A percentile compares a stretch with the other conserved stretches of the same genome.
Conservation (phyloP, 108 stramenopile species). For the Discostella stelligeroides region DNA sequence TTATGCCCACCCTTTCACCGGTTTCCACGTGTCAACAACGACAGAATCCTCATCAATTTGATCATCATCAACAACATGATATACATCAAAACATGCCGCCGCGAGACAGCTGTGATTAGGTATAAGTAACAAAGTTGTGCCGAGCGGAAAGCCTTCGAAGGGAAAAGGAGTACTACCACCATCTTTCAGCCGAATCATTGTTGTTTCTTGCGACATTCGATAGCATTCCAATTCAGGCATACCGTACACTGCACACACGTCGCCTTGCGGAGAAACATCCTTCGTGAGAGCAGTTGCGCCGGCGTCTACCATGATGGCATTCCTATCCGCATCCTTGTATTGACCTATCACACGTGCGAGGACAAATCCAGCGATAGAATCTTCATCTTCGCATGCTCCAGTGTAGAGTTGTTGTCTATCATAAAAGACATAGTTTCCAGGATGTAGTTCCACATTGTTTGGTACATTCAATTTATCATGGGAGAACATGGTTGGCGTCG, state of each 20-base stretch:
- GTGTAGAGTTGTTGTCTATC: slow-evolving; percentile 45
- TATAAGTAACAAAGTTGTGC: slow-evolving; percentile 21
- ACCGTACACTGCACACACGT: slow-evolving; percentile 26
- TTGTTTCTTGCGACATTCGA: slow-evolving; percentile 47
- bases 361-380: slow-evolving; percentile 30
- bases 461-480: slow-evolving; percentile 20
- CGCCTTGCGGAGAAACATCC: slow-evolving; percentile 42
- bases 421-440: slow-evolving; percentile 46
- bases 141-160: slow-evolving; percentile 43
- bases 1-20: slow-evolving; percentile 27
- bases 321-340: slow-evolving; percentile 34
- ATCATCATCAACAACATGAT: slow-evolving; percentile 34
- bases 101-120: slow-evolving; percentile 51
- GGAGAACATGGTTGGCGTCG: slow-evolving; percentile 29
- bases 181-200: slow-evolving; percentile 31
- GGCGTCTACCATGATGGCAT: slow-evolving; percentile 47
- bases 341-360: slow-evolving; percentile 40
- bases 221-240: slow-evolving; percentile 38
- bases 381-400: slow-evolving; percentile 29
- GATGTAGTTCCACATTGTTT: slow-evolving; percentile 35
- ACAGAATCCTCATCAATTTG: neutral
- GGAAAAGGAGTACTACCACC: slow-evolving; percentile 16
- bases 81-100: slow-evolving; percentile 43
- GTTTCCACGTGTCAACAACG: slow-evolving; percentile 35
- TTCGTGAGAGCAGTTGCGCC: slow-evolving; percentile 51